phyloP scores from a whole-genome alignment of 2,329 filamentous ascomycete species.

The Furcasterigmium sp. region DNA sequence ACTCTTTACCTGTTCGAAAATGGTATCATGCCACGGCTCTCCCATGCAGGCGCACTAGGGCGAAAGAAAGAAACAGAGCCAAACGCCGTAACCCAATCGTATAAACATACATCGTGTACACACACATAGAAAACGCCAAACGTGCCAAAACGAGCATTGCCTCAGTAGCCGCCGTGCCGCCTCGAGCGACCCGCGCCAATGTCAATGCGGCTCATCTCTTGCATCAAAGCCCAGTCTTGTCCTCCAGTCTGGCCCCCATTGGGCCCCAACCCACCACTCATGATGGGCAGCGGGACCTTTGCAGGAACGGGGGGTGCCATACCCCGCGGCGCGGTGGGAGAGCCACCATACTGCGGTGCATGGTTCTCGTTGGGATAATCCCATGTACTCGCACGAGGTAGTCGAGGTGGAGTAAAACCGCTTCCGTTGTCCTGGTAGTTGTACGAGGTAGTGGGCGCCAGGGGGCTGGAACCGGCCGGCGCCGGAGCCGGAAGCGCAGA shows the following conservation, averaged over 20 bases:
- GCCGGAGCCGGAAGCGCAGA: constrained; percentile 34
- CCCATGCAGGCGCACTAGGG: too few relatives aligned
- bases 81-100: constrained; percentile 1
- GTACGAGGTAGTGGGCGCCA: constrained; percentile 47
- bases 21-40: too few relatives aligned
- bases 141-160: background rate
- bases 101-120: constrained; percentile 2
- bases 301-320: constrained; percentile 57
- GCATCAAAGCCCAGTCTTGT: constrained; percentile 54
- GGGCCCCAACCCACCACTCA: constrained; percentile 28
- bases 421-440: constrained; percentile 40
- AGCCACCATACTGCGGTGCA: constrained; percentile 28
- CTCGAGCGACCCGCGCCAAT: constrained; percentile 56
- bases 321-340: constrained; percentile 15
- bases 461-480: constrained; percentile 37
- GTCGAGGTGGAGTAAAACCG: constrained; percentile 34
- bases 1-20: too few relatives aligned
- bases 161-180: constrained; percentile 39
- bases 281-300: constrained; percentile 57
- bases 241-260: constrained; percentile 26
- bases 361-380: constrained; percentile 51
- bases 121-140: background rate
- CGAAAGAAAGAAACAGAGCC: background rate
- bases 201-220: constrained; percentile 67
- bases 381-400: constrained; percentile 44